phyloP scores from a whole-genome alignment of 2,329 filamentous ascomycete species.

The Aureobasidium sp. region DNA sequence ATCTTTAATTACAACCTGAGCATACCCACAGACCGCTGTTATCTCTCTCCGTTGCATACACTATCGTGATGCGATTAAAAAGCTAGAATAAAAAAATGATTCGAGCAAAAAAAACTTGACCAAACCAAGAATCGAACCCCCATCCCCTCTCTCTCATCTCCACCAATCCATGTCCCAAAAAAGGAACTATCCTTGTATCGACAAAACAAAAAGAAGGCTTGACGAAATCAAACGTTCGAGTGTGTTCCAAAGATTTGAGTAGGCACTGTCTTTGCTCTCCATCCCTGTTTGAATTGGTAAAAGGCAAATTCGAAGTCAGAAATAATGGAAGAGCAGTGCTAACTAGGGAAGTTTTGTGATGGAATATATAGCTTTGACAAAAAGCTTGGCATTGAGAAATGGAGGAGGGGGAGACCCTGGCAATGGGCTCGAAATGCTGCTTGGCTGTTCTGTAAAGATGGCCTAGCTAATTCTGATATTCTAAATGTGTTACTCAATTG shows the following conservation, averaged over 20 bases:
- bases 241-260: constrained; percentile 13
- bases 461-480: too few relatives aligned
- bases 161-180: background rate
- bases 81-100: background rate
- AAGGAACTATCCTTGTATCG: background rate
- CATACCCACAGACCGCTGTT: too few relatives aligned
- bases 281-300: constrained; percentile 16
- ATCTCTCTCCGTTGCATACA: too few relatives aligned
- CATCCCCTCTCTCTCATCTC: background rate
- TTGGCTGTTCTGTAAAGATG: too few relatives aligned
- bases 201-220: background rate
- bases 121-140: background rate
- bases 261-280: constrained; percentile 15
- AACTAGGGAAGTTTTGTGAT: background rate
- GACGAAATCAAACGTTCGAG: background rate
- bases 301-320: constrained; percentile 16
- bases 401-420: background rate
- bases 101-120: background rate
- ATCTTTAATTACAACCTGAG: too few relatives aligned
- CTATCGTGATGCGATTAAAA: too few relatives aligned
- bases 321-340: constrained; percentile 15
- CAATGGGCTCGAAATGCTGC: too few relatives aligned
- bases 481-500: too few relatives aligned
- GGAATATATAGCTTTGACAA: background rate
- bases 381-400: background rate